These are phyloP conservation scores for Globisporangium paroecandrum DNA, from an alignment of 352 stramenopile genomes.

Conservation along the genomic window DNA sequence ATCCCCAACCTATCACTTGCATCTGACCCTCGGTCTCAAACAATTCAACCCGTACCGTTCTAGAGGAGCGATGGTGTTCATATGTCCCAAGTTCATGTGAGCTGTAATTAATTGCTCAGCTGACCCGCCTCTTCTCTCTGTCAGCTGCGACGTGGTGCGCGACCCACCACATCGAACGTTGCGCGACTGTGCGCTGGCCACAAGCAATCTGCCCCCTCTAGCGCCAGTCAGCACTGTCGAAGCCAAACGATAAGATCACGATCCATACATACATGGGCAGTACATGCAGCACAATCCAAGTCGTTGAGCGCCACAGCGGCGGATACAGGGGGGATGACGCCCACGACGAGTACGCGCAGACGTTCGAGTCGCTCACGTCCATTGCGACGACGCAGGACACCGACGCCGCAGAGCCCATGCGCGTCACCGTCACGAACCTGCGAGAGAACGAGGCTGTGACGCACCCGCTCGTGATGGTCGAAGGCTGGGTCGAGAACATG, in stretches of 20 bases:
- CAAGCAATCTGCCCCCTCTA: not conserved
- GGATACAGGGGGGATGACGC: not conserved
- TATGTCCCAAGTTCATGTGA: not conserved
- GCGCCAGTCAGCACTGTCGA: too few species aligned
- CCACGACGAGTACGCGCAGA: not conserved
- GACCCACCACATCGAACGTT: not conserved
- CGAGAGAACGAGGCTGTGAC: constrained; percentile 68
- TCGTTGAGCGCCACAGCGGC: constrained; percentile 5
- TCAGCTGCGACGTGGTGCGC: not conserved
- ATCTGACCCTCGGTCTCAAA: not conserved
- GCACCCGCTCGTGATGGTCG: constrained; percentile 50
- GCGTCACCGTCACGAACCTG: constrained; percentile 78
- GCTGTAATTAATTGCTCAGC: not conserved
- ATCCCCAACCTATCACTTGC: not conserved
- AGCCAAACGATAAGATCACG: not conserved
- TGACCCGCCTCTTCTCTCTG: constrained; percentile 1
- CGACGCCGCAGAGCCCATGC: not conserved
- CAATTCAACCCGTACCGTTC: not conserved
- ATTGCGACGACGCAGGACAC: not conserved
- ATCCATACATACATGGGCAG: constrained; percentile 8
- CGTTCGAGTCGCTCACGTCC: constrained; percentile 5
- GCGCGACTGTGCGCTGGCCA: not conserved
- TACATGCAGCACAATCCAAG: constrained; percentile 16
- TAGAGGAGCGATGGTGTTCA: not conserved
- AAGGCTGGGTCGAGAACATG: constrained; percentile 32